A percentile compares a stretch with the other conserved stretches of the same genome.
Conservation (phyloP, 768 basidiomycete species). For the Hericium rajendrae region DNA sequence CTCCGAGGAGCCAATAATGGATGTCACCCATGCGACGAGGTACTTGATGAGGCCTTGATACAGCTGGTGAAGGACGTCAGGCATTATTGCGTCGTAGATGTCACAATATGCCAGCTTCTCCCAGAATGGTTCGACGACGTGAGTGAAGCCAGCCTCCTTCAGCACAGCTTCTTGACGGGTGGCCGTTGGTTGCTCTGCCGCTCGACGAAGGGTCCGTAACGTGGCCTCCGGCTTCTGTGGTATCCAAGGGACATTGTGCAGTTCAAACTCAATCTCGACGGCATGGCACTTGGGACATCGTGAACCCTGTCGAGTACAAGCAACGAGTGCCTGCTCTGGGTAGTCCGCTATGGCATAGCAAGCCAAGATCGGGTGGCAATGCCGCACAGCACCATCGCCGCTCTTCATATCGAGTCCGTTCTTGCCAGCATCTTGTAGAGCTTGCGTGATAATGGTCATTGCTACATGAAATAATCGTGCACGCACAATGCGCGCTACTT, state of each 20-base stretch:
- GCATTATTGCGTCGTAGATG: constrained; percentile 10
- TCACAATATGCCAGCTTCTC: constrained; percentile 2
- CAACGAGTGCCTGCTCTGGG: constrained; percentile 18
- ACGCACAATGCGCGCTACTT: neutral
- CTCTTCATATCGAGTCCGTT: constrained; percentile 12
- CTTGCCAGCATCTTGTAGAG: constrained; percentile 5
- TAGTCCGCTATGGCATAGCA: constrained; percentile 13
- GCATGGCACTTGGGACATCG: constrained; percentile 2
- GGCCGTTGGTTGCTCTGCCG: neutral
- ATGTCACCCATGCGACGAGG: constrained; percentile 2
- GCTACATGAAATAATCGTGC: constrained; percentile 13
- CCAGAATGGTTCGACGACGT: constrained; percentile 13
- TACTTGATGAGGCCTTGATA: constrained; percentile 12
- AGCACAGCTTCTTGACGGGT: neutral
- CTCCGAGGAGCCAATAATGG: neutral
- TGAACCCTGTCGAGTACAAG: neutral
- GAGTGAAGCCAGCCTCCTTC: neutral
- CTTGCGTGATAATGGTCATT: constrained; percentile 8
- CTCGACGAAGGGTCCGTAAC: neutral
- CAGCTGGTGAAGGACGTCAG: constrained; percentile 16
- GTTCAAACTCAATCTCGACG: neutral
- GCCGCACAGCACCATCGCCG: constrained; percentile 9
- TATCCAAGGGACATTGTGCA: neutral
- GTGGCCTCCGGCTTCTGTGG: neutral
- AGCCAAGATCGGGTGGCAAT: constrained; percentile 13